These are phyloP conservation scores for Acarospora socialis DNA, from an alignment of 2,329 filamentous ascomycete species.

Conservation along the genomic window DNA sequence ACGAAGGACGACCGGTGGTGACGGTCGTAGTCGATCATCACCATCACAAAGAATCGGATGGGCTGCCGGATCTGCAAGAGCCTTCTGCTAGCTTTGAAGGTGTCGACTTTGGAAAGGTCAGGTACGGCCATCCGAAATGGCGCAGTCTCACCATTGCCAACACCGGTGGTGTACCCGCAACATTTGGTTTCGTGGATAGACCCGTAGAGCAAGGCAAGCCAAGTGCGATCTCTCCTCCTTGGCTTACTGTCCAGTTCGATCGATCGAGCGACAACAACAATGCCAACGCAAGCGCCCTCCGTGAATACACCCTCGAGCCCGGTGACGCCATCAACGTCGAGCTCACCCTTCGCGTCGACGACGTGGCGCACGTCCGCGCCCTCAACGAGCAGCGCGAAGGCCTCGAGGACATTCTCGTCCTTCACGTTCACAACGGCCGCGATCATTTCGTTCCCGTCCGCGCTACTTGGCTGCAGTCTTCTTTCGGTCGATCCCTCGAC, in stretches of 20 bases:
- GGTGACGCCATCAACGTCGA: constrained; percentile 66
- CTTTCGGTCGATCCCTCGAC: constrained; percentile 72
- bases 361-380: constrained; percentile 46
- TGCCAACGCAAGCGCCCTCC: constrained; percentile 15
- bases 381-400: constrained; percentile 54
- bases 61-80: constrained; percentile 26
- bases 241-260: constrained; percentile 58
- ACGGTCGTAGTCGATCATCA: constrained; percentile 64
- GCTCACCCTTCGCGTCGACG: constrained; percentile 52
- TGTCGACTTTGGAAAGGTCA: constrained; percentile 65
- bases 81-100: constrained; percentile 32
- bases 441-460: constrained; percentile 83
- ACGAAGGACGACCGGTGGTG: constrained; percentile 70
- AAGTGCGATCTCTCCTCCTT: constrained; percentile 38
- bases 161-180: constrained; percentile 69
- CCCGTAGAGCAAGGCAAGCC: constrained; percentile 37
- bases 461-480: constrained; percentile 65
- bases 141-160: constrained; percentile 76
- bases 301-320: constrained; percentile 58
- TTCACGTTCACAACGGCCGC: constrained; percentile 68
- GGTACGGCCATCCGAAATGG: constrained; percentile 51
- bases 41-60: constrained; percentile 22
- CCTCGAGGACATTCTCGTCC: constrained; percentile 76
- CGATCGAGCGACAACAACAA: constrained; percentile 18
- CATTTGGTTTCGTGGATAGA: constrained; percentile 64